Evolutionary conservation across 805 yeast species (phyloP).

Genomic region (Suhomyces vadensis): DNA sequence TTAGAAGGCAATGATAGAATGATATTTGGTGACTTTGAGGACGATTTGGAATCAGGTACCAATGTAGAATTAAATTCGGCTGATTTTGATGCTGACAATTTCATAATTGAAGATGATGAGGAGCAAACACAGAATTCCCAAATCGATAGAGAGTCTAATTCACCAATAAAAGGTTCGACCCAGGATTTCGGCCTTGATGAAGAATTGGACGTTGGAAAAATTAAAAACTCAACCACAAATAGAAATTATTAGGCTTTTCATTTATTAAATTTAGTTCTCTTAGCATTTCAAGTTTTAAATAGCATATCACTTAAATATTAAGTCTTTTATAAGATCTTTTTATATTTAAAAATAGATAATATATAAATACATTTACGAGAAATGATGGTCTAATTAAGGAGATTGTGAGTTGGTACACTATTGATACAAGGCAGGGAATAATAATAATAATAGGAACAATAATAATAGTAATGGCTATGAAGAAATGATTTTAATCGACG

Average conservation of each 20-base stretch:
- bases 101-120: constrained; percentile 34
- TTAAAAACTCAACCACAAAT: constrained; percentile 7
- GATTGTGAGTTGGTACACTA: not conserved
- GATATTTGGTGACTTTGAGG: constrained; percentile 44
- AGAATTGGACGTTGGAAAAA: constrained; percentile 1
- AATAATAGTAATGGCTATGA: not conserved
- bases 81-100: constrained; percentile 42
- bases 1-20: constrained; percentile 29
- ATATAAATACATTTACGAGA: no score
- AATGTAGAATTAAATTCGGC: constrained; percentile 37
- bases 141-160: not conserved
- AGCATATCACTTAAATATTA: not conserved
- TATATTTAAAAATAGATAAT: not conserved
- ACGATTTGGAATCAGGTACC: constrained; percentile 31
- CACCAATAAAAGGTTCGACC: not conserved
- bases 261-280: not conserved
- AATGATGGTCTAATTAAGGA: not conserved
- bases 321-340: not conserved
- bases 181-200: constrained; percentile 1
- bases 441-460: no score
- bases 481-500: constrained; percentile 20
- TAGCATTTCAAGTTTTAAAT: not conserved
- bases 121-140: not conserved
- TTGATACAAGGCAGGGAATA: not conserved
- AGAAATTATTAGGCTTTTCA: constrained; percentile 12